Percentiles rank a stretch among this genome's conserved stretches.
Conservation (phyloP, 371 early-diverging fungal genomes). For the Mucor piriformis region DNA sequence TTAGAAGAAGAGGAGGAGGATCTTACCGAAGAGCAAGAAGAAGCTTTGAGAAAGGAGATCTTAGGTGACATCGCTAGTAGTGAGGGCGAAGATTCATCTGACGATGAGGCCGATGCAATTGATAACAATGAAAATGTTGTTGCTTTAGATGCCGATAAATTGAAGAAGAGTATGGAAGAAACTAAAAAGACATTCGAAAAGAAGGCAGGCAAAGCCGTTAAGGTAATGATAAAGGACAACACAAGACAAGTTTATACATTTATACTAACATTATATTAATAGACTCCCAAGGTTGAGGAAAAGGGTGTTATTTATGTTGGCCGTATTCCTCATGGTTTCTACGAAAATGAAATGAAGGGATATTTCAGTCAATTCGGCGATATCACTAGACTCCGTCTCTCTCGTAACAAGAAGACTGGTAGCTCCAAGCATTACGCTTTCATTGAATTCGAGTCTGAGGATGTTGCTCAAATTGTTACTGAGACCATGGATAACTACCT, state of each 20-base stretch:
- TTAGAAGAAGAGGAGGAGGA: conserved; percentile 38
- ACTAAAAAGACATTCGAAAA: conserved; percentile 37
- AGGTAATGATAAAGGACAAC: too few relatives aligned
- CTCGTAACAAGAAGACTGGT: conserved; percentile 91
- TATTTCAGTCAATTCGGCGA: conserved; percentile 95
- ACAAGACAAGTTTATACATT: too few relatives aligned
- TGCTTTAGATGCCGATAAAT: conserved; percentile 36
- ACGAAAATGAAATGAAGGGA: conserved; percentile 84
- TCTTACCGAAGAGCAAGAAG: conserved; percentile 48
- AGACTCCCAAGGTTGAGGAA: conserved; percentile 21
- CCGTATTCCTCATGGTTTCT: conserved; percentile 95
- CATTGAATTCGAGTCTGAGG: conserved; percentile 79
- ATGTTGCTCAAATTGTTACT: conserved; percentile 89
- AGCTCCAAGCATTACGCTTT: conserved; percentile 90
- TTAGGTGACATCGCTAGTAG: conserved; percentile 54
- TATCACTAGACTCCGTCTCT: conserved; percentile 76
- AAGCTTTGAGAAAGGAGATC: conserved; percentile 49
- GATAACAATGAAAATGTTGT: conserved; percentile 54
- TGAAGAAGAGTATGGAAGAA: conserved; percentile 42
- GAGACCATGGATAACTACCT: conserved; percentile 97
- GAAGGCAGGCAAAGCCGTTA: conserved; percentile 28
- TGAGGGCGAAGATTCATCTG: conserved; percentile 51
- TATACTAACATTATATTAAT: too few relatives aligned
- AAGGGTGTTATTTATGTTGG: conserved; percentile 87
- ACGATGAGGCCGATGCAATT: conserved; percentile 43